Conservation (phyloP, 164 flowering plant genomes). For the Dillenia turbinata region DNA sequence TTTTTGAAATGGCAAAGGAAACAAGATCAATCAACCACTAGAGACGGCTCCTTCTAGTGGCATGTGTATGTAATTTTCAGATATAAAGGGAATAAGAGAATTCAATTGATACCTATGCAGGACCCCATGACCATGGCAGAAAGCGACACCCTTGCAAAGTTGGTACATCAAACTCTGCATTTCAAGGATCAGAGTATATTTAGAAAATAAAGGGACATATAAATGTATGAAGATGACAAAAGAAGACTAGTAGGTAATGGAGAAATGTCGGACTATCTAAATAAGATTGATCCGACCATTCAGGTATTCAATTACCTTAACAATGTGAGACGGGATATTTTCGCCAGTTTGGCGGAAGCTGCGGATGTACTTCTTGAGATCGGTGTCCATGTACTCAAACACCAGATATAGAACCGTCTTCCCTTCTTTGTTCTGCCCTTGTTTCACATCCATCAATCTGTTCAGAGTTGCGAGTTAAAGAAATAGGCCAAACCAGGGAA, state of each 20-base stretch:
- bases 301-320: conserved; percentile 41
- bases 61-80: no score
- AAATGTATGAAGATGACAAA: background rate
- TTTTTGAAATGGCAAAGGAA: background rate
- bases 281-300: background rate
- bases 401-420: conserved; percentile 88
- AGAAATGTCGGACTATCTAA: no score
- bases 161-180: conserved; percentile 85
- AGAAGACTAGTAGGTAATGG: background rate
- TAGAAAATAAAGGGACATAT: background rate
- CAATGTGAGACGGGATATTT: conserved; percentile 36
- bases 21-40: no score
- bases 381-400: conserved; percentile 94
- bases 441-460: conserved; percentile 87
- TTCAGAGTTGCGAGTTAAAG: no score
- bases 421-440: conserved; percentile 89
- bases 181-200: no score
- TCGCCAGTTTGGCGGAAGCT: conserved; percentile 56
- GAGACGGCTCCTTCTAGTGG: no score
- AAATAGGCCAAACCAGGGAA: no score
- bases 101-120: conserved; percentile 53
- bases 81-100: background rate
- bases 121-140: conserved; percentile 91
- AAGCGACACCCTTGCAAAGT: conserved; percentile 92
- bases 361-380: conserved; percentile 80